Evolutionary conservation across 2,329 filamentous ascomycete genomes (phyloP).

Genomic region (Epichloe gansuensis): DNA sequence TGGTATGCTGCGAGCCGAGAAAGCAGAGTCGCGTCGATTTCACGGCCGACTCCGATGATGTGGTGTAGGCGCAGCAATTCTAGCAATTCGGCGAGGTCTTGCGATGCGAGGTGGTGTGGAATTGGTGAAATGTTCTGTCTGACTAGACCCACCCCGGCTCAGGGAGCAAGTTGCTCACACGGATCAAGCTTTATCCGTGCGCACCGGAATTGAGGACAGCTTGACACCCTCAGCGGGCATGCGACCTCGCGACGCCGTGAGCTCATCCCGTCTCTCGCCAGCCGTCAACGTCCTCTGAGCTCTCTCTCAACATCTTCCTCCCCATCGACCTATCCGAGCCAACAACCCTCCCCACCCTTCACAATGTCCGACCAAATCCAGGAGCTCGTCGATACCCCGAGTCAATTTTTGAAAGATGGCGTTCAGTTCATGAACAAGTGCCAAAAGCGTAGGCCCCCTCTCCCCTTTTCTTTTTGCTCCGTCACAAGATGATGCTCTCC

Average conservation of each 20-base stretch:
- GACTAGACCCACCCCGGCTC: too few relatives aligned
- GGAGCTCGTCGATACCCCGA: constrained; percentile 57
- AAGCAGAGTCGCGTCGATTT: too few relatives aligned
- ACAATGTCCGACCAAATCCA: constrained; percentile 56
- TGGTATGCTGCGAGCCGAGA: too few relatives aligned
- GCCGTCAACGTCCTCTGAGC: neutral
- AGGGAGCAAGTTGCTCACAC: too few relatives aligned
- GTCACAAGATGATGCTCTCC: neutral
- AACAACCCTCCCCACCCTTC: constrained; percentile 4
- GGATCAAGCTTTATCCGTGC: constrained; percentile 7
- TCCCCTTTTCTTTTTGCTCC: neutral
- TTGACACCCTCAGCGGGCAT: constrained; percentile 1
- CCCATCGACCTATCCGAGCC: neutral
- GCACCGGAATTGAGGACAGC: constrained; percentile 5
- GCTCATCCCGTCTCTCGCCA: neutral
- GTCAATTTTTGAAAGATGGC: constrained; percentile 51
- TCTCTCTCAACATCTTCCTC: neutral
- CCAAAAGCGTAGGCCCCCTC: constrained; percentile 43
- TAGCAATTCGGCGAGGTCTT: too few relatives aligned
- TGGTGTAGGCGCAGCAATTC: too few relatives aligned
- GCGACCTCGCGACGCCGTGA: neutral
- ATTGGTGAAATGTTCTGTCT: too few relatives aligned
- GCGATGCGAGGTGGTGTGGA: too few relatives aligned
- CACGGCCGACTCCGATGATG: too few relatives aligned
- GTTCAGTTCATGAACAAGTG: constrained; percentile 50